Evolutionary conservation across 1,139 yeast species (phyloP), one percentile per base, ranked within the genome.

Genomic region (Debaryomyces psychrophilus): DNA sequence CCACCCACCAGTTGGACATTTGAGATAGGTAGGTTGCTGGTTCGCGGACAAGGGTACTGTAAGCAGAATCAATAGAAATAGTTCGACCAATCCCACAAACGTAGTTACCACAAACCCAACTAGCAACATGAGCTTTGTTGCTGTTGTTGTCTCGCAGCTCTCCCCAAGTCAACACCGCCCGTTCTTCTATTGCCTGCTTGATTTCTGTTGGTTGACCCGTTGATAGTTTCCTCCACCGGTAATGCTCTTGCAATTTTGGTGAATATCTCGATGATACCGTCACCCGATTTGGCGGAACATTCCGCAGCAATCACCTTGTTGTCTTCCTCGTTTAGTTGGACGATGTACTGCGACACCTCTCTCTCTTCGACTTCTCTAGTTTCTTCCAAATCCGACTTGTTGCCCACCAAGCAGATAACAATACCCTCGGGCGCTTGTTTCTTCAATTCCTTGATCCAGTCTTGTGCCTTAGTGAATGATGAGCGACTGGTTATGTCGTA

Each of bases 381-480:
- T 1, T 68, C 78, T 8, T 65, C 70, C 54, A 92, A 69, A 73
- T 93, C 98, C 1, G 83, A 60, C 64, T 90, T 90, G 76, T 93
- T 93, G 50, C 97, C 97, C 8, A 90, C 95, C 35, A 90, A 71
- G 12, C 93, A 90, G 60, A 92, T 89, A 38, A 92, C 86, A 45
- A 93, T 86, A 46, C 88, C 87, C 50, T 85, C 87, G 41, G 82
- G 81, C 3, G 96, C 96, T 64, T 92, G 97, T 59, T 89, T 87
- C 69, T 90, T 92, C 54, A 95, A 77, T 69, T 95, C 99, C 61
- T 87, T 87, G 46, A 93, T 90, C 99, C 99, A 95, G 44, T 90
- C 87, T 64, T 90, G 92, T 1, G 99, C 99, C 60, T 93, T 85
- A 42, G 79, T 82, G 56, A 93, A 78, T 4, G 97, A 90, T 2